Base-by-base conservation (phyloP, 78 protist species). In the Carpediemonas membranifera region DNA sequence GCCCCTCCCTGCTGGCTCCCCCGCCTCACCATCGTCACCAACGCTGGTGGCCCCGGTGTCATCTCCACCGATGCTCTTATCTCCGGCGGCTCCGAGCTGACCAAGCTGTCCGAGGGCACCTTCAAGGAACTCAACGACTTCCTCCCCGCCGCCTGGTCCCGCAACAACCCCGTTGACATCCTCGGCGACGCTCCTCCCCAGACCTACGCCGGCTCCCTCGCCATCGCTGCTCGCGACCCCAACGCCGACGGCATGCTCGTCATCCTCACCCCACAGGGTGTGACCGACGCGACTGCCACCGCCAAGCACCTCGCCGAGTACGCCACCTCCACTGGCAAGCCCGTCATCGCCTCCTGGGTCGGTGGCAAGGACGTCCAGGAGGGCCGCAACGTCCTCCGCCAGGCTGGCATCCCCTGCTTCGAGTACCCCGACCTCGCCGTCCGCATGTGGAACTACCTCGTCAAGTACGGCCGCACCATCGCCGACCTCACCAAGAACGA, bases 11-110 rank as follows among this genome's bases (percentile, higher is more conserved):
- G 60, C 16, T 1, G 21, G 18, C 63, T 62, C 24, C 31, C 7
- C 50, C 25, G 16, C 25, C 3, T 61, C 19, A 53, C 79, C 47
- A 65, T 74, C 53, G 44, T 74, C 44, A 74, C 71, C 33, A 74
- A 74, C 50, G 79, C 79, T 31, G 79, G 79, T 65, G 71, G 71
- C 21, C 79, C 79, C 18, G 79, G 71, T 54, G 63, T 74, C 11
- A 13, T 61, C 31, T 5, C 79, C 69, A 63, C 71, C 15, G 79
- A 74, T 3, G 69, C 68, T 54, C 52, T 74, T 55, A 16, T 33
- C 30, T 9, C 3, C 25, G 30, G 28, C 18, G 79, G 79, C 25
- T 62, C 60, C 37, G 28, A 34, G 33, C 71, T 74, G 14, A 30
- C 79, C 35, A 5, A 39, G 24, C 0, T 74, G 31, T 1, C 16